Conservation (phyloP, 1,284 basidiomycete species). For the Leucoagaricus sp. region DNA sequence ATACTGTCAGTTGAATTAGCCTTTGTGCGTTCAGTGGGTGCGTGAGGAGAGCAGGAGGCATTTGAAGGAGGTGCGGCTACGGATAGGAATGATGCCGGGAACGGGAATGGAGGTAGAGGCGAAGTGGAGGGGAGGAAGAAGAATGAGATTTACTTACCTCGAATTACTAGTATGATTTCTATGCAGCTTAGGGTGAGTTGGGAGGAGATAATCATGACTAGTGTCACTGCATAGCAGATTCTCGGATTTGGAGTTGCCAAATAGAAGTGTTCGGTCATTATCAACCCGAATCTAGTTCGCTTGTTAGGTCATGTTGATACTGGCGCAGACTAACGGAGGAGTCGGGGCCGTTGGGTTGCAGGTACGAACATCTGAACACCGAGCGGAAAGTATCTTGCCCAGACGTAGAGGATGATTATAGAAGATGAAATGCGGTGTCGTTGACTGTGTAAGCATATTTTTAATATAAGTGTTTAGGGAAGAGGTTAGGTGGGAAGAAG, state of each 20-base stretch:
- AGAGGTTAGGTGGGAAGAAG: too few relatives aligned
- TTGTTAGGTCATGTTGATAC: too few relatives aligned
- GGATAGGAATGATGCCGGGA: neutral
- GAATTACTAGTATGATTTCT: neutral
- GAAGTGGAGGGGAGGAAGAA: neutral
- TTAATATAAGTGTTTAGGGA: too few relatives aligned
- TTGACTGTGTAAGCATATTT: too few relatives aligned
- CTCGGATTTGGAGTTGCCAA: neutral
- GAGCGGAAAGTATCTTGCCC: constrained; percentile 21
- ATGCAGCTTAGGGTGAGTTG: neutral
- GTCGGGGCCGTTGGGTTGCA: neutral
- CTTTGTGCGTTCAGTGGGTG: constrained; percentile 4
- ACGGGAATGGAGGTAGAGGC: too few relatives aligned
- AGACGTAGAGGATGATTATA: constrained; percentile 21
- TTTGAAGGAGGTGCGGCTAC: too few relatives aligned
- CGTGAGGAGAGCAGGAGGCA: too few relatives aligned
- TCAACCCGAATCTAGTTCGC: neutral
- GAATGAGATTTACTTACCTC: neutral
- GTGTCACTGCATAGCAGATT: neutral
- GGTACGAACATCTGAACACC: constrained; percentile 19
- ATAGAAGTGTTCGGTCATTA: neutral
- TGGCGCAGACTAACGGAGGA: too few relatives aligned
- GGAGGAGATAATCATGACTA: neutral
- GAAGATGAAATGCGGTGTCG: neutral
- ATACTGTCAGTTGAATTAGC: constrained; percentile 7